Base-by-base conservation (phyloP, 441 rosid species). In the Gossypium trilobum region DNA sequence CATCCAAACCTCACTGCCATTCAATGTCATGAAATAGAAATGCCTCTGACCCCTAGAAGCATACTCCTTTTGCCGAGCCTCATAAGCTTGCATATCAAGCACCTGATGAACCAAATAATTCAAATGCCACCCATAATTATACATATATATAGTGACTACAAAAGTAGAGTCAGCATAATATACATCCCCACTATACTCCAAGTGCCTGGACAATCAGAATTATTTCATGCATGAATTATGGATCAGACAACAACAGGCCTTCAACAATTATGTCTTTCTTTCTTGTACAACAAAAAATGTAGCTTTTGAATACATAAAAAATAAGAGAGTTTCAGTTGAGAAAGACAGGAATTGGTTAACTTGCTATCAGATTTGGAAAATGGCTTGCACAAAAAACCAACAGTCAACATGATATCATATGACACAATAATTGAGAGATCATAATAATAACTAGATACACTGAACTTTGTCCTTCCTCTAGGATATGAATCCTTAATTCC, bases 21-120 rank as follows among this genome's bases (percentile, higher is more conserved):
- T 87, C 81, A 95, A 82, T 17, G 99, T 92, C 99, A 95, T 95
- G 85, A 95, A 95, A 85, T 95, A 95, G 86, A 92, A 95, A 89
- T 95, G 99, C 85, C 89, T 95, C 81, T 95, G 98, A 78, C 96
- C 90, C 83, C 78, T 87, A 42, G 85, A 84, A 66, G 98, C 99
- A 87, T 95, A 95, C 73, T 95, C 90, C 79, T 82, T 89, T 75
- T 88, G 98, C 9, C 99, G 87, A 73, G 82, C 83, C 84, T 88
- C 95, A 72, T 92, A 89, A 48, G 92, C 73, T 75, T 84, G 92
- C 88, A 95, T 79, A 86, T 95, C 99, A 84, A 95, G 95, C 81
- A 95, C 99, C 99, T 95, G 88, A 79, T 74, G 31, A 71, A 73
- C 59, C 65, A 81, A 11, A 60, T 17, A 69, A 69, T 57, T 14